Conservation (phyloP, 208 protist species). For the Entamoeba invadens region DNA sequence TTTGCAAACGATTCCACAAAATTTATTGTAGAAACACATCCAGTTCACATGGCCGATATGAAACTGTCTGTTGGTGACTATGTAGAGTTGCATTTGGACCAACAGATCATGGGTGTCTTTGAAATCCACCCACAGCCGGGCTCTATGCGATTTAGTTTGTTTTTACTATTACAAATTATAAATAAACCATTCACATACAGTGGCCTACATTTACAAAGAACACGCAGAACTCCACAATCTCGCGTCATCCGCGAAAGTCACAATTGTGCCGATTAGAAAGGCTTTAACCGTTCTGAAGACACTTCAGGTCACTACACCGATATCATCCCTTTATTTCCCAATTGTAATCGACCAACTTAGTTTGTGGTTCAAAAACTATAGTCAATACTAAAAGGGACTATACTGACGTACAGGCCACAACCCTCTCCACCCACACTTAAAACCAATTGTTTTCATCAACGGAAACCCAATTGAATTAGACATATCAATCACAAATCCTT, state of each 20-base stretch:
- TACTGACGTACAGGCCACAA: no score
- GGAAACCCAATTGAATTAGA: not conserved
- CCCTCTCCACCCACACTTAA: not conserved
- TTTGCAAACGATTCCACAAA: not conserved
- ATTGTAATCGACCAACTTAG: not conserved
- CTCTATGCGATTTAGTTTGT: not conserved
- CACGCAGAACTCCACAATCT: not conserved
- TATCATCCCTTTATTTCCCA: not conserved
- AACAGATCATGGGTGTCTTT: not conserved
- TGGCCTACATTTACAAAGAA: not conserved
- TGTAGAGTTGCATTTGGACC: not conserved
- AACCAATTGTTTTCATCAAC: not conserved
- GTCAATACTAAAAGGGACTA: no score
- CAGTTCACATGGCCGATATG: not conserved
- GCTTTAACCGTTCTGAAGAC: not conserved
- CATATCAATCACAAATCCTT: not conserved
- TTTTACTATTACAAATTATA: not conserved
- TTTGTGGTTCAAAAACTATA: no score
- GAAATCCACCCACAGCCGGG: not conserved
- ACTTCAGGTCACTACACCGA: not conserved
- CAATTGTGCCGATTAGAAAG: not conserved
- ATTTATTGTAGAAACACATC: not conserved
- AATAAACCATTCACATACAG: not conserved
- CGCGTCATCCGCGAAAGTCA: not conserved
- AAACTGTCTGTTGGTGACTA: not conserved